Percentiles rank a stretch among this genome's conserved stretches.
phyloP scores from a whole-genome alignment of 192 early-diverging fungal species.

The Thoreauomyces humboldtii region DNA sequence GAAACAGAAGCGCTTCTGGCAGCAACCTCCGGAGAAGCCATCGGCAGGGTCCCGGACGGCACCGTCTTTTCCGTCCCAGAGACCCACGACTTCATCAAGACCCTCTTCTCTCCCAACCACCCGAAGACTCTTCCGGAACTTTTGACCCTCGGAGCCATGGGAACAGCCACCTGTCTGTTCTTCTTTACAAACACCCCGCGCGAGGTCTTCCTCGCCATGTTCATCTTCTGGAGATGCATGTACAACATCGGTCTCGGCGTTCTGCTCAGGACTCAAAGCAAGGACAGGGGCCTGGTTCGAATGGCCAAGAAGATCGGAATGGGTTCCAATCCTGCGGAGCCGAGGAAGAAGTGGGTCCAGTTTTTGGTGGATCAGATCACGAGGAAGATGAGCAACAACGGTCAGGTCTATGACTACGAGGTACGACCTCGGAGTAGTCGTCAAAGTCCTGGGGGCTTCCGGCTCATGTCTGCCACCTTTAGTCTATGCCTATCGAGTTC shows the following conservation, averaged over 20 bases:
- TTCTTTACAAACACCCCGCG: conserved; percentile 59
- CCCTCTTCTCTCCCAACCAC: conserved; percentile 19
- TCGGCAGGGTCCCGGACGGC: conserved; percentile 23
- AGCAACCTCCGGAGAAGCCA: not conserved
- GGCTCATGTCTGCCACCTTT: not conserved
- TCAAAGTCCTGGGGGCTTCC: no score
- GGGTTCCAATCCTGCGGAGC: conserved; percentile 27
- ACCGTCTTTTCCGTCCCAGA: conserved; percentile 22
- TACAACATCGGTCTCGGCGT: conserved; percentile 88
- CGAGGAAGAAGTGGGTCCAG: conserved; percentile 31
- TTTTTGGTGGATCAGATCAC: conserved; percentile 33
- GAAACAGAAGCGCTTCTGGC: not conserved
- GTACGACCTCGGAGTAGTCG: conserved; percentile 50
- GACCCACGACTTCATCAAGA: conserved; percentile 28
- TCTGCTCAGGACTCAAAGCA: conserved; percentile 68
- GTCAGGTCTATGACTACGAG: conserved; percentile 23
- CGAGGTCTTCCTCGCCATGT: conserved; percentile 67
- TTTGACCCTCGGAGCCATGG: conserved; percentile 23
- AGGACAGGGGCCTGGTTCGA: conserved; percentile 66
- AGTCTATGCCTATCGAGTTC: conserved; percentile 87
- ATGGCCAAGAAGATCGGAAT: conserved; percentile 68
- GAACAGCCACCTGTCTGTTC: conserved; percentile 51
- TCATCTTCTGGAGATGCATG: conserved; percentile 81
- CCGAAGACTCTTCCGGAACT: conserved; percentile 26
- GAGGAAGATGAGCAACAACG: conserved; percentile 33